phyloP scores from a whole-genome alignment of 768 basidiomycete species.

The Gloeopeniophorella convolvens region DNA sequence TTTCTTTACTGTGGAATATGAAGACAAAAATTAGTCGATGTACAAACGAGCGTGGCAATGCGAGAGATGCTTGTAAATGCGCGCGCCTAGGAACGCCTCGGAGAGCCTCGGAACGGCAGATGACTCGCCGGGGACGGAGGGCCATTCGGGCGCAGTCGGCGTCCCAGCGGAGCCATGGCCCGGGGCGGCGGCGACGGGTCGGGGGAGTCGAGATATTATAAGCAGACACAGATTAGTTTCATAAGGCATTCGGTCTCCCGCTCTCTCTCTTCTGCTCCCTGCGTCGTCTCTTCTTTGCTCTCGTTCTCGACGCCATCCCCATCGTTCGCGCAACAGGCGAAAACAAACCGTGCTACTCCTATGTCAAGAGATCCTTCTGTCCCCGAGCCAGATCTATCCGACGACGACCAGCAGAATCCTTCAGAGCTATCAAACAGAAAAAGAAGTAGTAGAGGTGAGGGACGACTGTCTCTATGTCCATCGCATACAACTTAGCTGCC shows the following conservation, averaged over 20 bases:
- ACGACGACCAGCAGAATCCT: slow-evolving; percentile 17
- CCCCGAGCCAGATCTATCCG: slow-evolving; percentile 17
- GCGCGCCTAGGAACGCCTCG: neutral
- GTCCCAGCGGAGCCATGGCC: no score
- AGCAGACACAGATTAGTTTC: no score
- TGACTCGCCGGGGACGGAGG: no score
- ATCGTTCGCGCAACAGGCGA: no score
- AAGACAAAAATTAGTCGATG: slow-evolving; percentile 17
- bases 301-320: no score
- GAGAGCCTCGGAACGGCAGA: no score
- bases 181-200: no score
- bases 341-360: neutral
- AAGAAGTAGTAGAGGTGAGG: slow-evolving; percentile 20
- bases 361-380: slow-evolving; percentile 12
- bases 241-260: no score
- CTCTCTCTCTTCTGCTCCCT: no score
- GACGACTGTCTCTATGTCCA: neutral
- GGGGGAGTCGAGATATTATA: no score
- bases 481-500: neutral
- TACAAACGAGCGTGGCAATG: slow-evolving; percentile 6
- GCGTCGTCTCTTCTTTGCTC: no score
- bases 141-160: no score
- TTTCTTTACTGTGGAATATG: slow-evolving; percentile 18
- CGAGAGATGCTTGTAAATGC: neutral
- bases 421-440: slow-evolving; percentile 17